Evolutionary conservation across 1,284 basidiomycete species (phyloP).

Genomic region (Cutaneotrichosporon cyanovorans): DNA sequence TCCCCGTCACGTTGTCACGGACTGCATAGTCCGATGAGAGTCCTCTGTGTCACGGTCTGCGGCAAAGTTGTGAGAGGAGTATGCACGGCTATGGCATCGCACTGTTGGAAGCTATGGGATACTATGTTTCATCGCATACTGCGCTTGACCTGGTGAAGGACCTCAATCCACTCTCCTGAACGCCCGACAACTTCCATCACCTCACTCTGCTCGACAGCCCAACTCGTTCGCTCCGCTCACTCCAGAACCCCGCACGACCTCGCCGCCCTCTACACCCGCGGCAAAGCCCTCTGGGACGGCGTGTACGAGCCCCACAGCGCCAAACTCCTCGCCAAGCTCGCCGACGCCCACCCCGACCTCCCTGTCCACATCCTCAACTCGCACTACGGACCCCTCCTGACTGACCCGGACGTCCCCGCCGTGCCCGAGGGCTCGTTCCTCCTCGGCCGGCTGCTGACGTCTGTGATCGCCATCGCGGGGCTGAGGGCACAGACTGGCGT

Average conservation of each 20-base stretch:
- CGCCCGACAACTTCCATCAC: too few relatives aligned
- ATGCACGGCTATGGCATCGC: too few relatives aligned
- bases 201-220: too few relatives aligned
- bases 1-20: too few relatives aligned
- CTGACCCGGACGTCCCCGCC: conserved; percentile 55
- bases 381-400: conserved; percentile 76
- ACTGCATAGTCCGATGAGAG: too few relatives aligned
- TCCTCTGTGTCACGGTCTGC: too few relatives aligned
- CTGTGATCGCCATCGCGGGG: conserved; percentile 82
- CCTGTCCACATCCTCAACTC: conserved; percentile 84
- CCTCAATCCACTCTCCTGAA: too few relatives aligned
- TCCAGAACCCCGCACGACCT: conserved; percentile 52
- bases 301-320: conserved; percentile 85
- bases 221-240: too few relatives aligned
- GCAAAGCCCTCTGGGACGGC: conserved; percentile 70
- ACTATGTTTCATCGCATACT: too few relatives aligned
- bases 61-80: too few relatives aligned
- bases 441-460: conserved; percentile 75
- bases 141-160: too few relatives aligned
- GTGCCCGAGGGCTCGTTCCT: conserved; percentile 28
- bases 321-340: conserved; percentile 84
- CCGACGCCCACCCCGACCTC: conserved; percentile 60
- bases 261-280: conserved; percentile 56
- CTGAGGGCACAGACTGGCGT: conserved; percentile 82
- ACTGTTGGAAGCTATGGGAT: too few relatives aligned